phyloP scores from a whole-genome alignment of 306 rosid species.

The Casuarina equisetifolia region DNA sequence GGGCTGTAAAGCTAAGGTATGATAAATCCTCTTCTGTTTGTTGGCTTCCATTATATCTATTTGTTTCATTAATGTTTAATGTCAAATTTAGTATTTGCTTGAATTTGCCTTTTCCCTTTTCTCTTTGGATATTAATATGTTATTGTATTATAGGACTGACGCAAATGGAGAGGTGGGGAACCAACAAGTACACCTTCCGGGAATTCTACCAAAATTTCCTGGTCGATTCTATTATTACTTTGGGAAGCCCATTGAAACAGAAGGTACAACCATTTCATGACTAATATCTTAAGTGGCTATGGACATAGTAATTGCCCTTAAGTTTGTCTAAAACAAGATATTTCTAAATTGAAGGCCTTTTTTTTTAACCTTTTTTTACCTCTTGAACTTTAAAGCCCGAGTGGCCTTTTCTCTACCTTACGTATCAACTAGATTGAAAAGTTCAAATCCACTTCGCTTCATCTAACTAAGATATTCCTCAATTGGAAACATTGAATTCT shows the following conservation, averaged over 20 bases:
- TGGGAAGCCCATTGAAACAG: slow-evolving; percentile 83
- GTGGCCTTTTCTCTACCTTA: not conserved
- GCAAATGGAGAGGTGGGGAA: slow-evolving; percentile 67
- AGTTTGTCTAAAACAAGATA: not conserved
- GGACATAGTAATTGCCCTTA: slow-evolving; percentile 1
- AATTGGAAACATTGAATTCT: not conserved
- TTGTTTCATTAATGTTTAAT: not conserved
- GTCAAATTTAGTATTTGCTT: not conserved
- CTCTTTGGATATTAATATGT: not conserved
- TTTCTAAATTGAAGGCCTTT: not conserved
- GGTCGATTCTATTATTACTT: slow-evolving; percentile 80
- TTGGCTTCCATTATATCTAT: slow-evolving; percentile 9
- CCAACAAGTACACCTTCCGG: slow-evolving; percentile 67
- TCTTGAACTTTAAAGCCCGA: not conserved
- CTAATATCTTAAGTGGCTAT: not conserved
- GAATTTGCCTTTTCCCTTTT: not conserved
- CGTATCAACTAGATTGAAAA: not conserved
- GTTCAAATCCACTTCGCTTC: not conserved
- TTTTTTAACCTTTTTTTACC: slow-evolving; percentile 2
- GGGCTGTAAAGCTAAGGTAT: slow-evolving; percentile 57
- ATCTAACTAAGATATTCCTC: not conserved
- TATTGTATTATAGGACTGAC: slow-evolving; percentile 41
- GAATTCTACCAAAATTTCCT: slow-evolving; percentile 74
- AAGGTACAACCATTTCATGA: slow-evolving; percentile 45
- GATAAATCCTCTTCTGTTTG: slow-evolving; percentile 13